Base-by-base conservation (phyloP, 345 rosid species). In the Acer saccharum region DNA sequence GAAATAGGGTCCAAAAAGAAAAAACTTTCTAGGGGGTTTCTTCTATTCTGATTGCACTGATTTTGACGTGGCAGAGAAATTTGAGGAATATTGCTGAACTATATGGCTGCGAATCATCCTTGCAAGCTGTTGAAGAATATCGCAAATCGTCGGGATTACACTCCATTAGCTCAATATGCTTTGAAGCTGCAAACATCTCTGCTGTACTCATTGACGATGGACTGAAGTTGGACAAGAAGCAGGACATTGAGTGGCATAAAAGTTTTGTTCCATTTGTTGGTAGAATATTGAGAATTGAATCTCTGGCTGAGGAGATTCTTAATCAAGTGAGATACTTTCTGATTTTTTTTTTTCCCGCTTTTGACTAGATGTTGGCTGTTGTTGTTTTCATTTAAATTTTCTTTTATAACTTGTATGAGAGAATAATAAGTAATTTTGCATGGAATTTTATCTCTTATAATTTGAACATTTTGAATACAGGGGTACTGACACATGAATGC, bases 181-280 rank as follows among this genome's bases (percentile, higher is more conserved):
- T 96, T 77, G 52, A 86, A 81, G 91, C 95, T 82, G 90, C 97
- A 2, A 76, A 87, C 69, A 91, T 96, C 78, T 85, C 98, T 83
- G 94, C 88, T 29, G n/a, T 91, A 17, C 91, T 96, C 60, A 85
- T 96, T 64, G 99, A 96, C 76, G 99, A 96, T 82, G 98, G 99
- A 68, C 76, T 96, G 72, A 84, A 84, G 76, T 87, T 92, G 79
- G 97, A 96, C 80, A 91, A 90, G 81, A 92, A 72, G 81, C 95
- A 81, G 71, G 91, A 86, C 76, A 48, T 94, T 46, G 83, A 84
- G 4, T 96, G 99, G 99, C 98, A 93, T 44, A 83, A 62, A 80
- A 52, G 18, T 76, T 84, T 81, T 74, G 89, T 84, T 77, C 93
- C 97, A 2, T 86, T 83, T 81, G 95, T 92, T 76, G 97, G 97